A percentile compares a stretch with the other conserved stretches of the same genome.
Evolutionary conservation across 148 eudicot species (phyloP).

Genomic region (Tetragonia tetragonoides): DNA sequence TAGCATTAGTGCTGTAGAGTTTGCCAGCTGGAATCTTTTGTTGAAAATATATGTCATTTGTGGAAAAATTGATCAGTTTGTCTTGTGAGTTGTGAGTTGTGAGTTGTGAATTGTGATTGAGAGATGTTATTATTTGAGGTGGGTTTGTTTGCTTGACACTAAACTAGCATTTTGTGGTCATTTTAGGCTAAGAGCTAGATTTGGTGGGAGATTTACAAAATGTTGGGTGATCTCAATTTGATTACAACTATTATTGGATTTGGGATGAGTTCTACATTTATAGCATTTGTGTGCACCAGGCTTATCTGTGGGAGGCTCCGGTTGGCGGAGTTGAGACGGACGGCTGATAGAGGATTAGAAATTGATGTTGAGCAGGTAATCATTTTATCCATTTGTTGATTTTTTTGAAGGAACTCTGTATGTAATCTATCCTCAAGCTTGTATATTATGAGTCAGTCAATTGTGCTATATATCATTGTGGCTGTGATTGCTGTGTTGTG

Average conservation of each 20-base stretch:
- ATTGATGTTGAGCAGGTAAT: constrained; percentile 66
- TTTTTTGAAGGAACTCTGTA: constrained; percentile 1
- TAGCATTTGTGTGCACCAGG: constrained; percentile 73
- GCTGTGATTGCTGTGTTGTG: not conserved
- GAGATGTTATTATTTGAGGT: not conserved
- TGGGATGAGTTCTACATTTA: constrained; percentile 75
- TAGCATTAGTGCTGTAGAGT: not conserved
- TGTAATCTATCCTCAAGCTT: not conserved
- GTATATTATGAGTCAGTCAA: not conserved
- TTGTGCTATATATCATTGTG: not conserved
- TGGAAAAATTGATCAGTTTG: constrained; percentile 3
- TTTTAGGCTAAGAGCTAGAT: constrained; percentile 14
- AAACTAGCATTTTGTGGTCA: constrained; percentile 12
- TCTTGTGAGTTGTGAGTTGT: too few species aligned
- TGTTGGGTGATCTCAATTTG: constrained; percentile 57
- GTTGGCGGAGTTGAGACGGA: constrained; percentile 35
- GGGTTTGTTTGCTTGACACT: not conserved
- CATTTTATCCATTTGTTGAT: constrained; percentile 1
- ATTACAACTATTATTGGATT: constrained; percentile 67
- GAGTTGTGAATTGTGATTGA: constrained; percentile 2
- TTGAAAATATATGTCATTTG: constrained; percentile 5
- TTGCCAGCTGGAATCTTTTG: not conserved
- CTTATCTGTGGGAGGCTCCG: constrained; percentile 64
- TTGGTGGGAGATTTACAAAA: constrained; percentile 23
- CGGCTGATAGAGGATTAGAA: constrained; percentile 47